Evolutionary conservation across 2,329 filamentous ascomycete genomes (phyloP).

Genomic region (Exophiala aquamarina): DNA sequence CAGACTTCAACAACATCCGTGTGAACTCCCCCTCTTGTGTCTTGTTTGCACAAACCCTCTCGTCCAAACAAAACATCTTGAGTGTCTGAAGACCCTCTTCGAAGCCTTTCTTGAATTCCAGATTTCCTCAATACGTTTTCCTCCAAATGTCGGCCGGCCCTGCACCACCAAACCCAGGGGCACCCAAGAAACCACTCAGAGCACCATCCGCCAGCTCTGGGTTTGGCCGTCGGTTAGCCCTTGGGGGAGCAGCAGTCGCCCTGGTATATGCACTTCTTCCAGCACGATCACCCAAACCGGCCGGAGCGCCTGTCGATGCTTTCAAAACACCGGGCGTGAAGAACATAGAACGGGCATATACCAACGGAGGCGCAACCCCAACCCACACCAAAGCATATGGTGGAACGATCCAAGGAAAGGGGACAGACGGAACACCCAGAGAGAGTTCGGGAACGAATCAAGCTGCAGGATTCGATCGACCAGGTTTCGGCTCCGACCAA

Average conservation of each 20-base stretch:
- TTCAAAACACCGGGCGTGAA: slow-evolving; percentile 21
- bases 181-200: slow-evolving; percentile 5
- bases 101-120: too few relatives aligned
- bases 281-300: slow-evolving; percentile 9
- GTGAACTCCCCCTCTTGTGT: too few relatives aligned
- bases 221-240: slow-evolving; percentile 10
- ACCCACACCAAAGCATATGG: slow-evolving; percentile 25
- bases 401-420: slow-evolving; percentile 24
- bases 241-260: slow-evolving; percentile 10
- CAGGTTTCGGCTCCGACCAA: slow-evolving; percentile 22
- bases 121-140: too few relatives aligned
- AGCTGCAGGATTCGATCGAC: slow-evolving; percentile 12
- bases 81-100: too few relatives aligned
- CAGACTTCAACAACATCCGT: too few relatives aligned
- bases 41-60: too few relatives aligned
- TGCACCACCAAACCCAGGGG: slow-evolving; percentile 12
- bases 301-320: slow-evolving; percentile 6
- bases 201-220: background rate
- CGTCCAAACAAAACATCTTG: too few relatives aligned
- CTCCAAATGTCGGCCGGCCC: slow-evolving; percentile 10
- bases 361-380: slow-evolving; percentile 22
- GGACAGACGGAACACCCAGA: slow-evolving; percentile 9
- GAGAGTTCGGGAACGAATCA: slow-evolving; percentile 15
- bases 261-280: slow-evolving; percentile 14
- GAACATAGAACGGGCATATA: slow-evolving; percentile 27